Conservation (phyloP, 768 basidiomycete genomes). For the Cantharellus cinnabarinus region DNA sequence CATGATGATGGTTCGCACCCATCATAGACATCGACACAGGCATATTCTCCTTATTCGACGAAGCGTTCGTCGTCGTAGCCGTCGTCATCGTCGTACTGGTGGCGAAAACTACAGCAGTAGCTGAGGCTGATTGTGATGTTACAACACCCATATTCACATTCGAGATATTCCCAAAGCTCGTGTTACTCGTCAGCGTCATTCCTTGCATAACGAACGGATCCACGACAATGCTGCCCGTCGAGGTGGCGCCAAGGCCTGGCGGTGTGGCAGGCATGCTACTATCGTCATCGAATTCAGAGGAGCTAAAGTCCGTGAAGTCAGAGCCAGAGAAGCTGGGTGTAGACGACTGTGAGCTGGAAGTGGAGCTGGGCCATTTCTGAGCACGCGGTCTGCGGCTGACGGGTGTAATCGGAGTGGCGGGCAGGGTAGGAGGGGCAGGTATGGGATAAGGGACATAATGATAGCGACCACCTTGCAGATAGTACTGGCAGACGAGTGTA, state of each 20-base stretch:
- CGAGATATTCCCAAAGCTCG: no score
- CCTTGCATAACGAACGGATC: not conserved
- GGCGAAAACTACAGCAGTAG: not conserved
- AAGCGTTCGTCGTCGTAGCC: not conserved
- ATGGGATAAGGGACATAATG: not conserved
- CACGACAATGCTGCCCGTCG: not conserved
- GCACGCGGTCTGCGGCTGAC: not conserved
- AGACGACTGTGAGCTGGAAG: not conserved
- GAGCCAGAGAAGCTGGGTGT: constrained; percentile 1
- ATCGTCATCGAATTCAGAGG: not conserved
- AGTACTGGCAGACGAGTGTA: constrained; percentile 81
- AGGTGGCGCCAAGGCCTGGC: not conserved
- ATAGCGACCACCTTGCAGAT: constrained; percentile 58
- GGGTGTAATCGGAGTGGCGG: not conserved
- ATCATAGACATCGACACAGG: not conserved
- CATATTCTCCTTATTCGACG: not conserved
- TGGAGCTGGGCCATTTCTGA: not conserved
- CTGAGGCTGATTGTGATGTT: not conserved
- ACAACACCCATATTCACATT: no score
- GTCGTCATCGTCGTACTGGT: not conserved
- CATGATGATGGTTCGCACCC: not conserved
- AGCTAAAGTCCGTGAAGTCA: not conserved
- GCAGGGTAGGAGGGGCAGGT: not conserved
- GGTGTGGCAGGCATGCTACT: not conserved
- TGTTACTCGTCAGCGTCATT: no score